Percentiles rank a stretch among this genome's conserved stretches.
Evolutionary conservation across 1,139 yeast genomes (phyloP).

Genomic region (Hansenula sp.): DNA sequence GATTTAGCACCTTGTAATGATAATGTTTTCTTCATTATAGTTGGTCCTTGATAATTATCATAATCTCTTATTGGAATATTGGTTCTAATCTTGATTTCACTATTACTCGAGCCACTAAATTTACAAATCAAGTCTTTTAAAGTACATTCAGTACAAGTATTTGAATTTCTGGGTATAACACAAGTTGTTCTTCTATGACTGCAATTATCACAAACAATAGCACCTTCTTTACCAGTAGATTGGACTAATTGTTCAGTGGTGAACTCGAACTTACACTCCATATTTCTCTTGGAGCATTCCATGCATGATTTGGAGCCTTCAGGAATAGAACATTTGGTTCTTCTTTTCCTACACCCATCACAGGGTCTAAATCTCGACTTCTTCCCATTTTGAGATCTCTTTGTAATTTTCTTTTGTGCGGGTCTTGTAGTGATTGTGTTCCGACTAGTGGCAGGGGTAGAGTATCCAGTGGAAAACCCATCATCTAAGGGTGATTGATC

Average conservation of each 20-base stretch:
- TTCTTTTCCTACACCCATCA: slow-evolving; percentile 24
- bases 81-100: slow-evolving; percentile 16
- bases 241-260: neutral
- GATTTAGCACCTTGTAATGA: slow-evolving; percentile 24
- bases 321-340: slow-evolving; percentile 27
- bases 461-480: neutral
- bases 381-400: slow-evolving; percentile 2
- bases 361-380: slow-evolving; percentile 20
- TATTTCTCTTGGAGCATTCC: slow-evolving; percentile 21
- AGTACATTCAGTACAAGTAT: slow-evolving; percentile 20
- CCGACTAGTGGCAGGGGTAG: neutral
- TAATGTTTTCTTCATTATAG: slow-evolving; percentile 23
- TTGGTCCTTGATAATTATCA: slow-evolving; percentile 23
- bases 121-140: slow-evolving; percentile 22
- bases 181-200: slow-evolving; percentile 22
- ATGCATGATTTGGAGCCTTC: slow-evolving; percentile 16
- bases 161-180: slow-evolving; percentile 13
- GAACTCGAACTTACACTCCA: slow-evolving; percentile 19
- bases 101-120: slow-evolving; percentile 11
- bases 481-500: neutral
- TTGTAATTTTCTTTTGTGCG: neutral
- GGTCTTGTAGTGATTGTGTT: slow-evolving; percentile 5
- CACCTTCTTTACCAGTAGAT: neutral
- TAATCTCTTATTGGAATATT: slow-evolving; percentile 23
- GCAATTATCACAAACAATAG: slow-evolving; percentile 20